Percentiles rank a stretch among this genome's conserved stretches.
Evolutionary conservation across 768 basidiomycete species (phyloP).

Genomic region (Lactarius trivialis): DNA sequence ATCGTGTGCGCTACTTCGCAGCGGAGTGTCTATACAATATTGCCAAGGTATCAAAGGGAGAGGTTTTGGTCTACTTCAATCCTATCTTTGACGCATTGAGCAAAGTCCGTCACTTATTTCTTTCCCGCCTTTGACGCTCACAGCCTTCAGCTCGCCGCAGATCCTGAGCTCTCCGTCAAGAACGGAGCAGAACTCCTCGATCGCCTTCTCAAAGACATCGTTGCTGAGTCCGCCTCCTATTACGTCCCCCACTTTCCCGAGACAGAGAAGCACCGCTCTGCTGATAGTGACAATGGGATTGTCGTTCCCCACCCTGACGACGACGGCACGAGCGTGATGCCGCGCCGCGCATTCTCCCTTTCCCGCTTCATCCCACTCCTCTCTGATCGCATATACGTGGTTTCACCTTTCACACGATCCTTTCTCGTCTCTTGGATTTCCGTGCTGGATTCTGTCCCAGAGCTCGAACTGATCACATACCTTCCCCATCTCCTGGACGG

Average conservation of each 20-base stretch:
- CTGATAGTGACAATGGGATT: slow-evolving; percentile 45
- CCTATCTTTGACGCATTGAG: slow-evolving; percentile 96
- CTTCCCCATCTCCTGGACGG: slow-evolving; percentile 94
- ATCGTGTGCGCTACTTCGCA: slow-evolving; percentile 93
- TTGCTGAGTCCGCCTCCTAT: slow-evolving; percentile 91
- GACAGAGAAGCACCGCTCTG: slow-evolving; percentile 55
- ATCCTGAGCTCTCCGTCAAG: slow-evolving; percentile 93
- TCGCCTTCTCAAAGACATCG: slow-evolving; percentile 95
- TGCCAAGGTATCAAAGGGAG: slow-evolving; percentile 94
- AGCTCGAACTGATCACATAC: slow-evolving; percentile 90
- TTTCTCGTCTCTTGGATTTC: slow-evolving; percentile 98
- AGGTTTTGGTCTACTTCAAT: slow-evolving; percentile 95
- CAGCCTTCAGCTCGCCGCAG: slow-evolving; percentile 74
- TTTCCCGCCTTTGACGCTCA: not conserved
- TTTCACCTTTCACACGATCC: slow-evolving; percentile 92
- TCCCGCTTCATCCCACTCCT: slow-evolving; percentile 92
- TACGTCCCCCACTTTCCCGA: slow-evolving; percentile 88
- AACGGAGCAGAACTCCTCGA: slow-evolving; percentile 97
- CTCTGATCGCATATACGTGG: slow-evolving; percentile 87
- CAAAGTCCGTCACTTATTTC: slow-evolving; percentile 55
- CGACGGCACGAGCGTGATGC: slow-evolving; percentile 32
- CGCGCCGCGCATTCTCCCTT: slow-evolving; percentile 82
- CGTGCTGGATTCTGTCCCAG: slow-evolving; percentile 92
- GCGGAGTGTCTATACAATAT: slow-evolving; percentile 99
- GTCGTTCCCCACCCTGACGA: slow-evolving; percentile 60